Percentiles rank a stretch among this genome's conserved stretches.
These are phyloP conservation scores for Starmerella vaccinii DNA, from an alignment of 805 yeast species.

Conservation along the genomic window DNA sequence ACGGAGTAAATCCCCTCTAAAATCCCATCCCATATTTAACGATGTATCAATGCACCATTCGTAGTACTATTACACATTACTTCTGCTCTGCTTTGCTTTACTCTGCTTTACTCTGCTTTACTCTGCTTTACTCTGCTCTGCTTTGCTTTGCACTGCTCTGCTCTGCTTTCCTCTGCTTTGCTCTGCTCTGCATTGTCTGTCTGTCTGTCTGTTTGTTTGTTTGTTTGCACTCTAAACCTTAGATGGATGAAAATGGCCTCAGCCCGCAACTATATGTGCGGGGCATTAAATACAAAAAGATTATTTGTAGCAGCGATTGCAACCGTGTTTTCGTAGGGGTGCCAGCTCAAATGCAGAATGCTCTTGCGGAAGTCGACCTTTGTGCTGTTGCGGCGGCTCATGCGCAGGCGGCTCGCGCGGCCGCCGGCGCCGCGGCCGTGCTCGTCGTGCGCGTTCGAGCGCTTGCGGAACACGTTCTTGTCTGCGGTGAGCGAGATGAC, in stretches of 20 bases:
- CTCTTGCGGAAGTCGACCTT: constrained; percentile 88
- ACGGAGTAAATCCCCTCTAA: constrained; percentile 17
- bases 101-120: too few species aligned
- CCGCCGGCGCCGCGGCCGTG: constrained; percentile 19
- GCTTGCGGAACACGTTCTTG: constrained; percentile 83
- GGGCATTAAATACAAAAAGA: constrained; percentile 34
- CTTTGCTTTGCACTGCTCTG: too few species aligned
- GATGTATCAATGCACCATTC: not conserved
- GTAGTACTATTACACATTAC: not conserved
- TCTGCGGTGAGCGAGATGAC: constrained; percentile 93
- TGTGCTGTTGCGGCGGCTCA: constrained; percentile 55
- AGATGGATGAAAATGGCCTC: not conserved
- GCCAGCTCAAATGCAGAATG: constrained; percentile 95
- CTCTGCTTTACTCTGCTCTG: too few species aligned
- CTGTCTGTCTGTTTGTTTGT: too few species aligned
- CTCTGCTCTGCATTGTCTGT: too few species aligned
- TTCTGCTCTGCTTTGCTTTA: not conserved
- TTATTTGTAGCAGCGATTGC: constrained; percentile 98
- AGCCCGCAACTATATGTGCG: constrained; percentile 4
- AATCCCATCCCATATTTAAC: not conserved
- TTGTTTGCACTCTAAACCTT: too few species aligned
- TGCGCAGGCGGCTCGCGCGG: constrained; percentile 27
- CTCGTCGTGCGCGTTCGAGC: constrained; percentile 30
- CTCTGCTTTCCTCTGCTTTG: too few species aligned
- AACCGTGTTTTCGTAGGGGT: constrained; percentile 89